Percentiles rank a stretch among this genome's conserved stretches.
Evolutionary conservation across 2,329 filamentous ascomycete genomes (phyloP).

Genomic region (Thelonectria olida): DNA sequence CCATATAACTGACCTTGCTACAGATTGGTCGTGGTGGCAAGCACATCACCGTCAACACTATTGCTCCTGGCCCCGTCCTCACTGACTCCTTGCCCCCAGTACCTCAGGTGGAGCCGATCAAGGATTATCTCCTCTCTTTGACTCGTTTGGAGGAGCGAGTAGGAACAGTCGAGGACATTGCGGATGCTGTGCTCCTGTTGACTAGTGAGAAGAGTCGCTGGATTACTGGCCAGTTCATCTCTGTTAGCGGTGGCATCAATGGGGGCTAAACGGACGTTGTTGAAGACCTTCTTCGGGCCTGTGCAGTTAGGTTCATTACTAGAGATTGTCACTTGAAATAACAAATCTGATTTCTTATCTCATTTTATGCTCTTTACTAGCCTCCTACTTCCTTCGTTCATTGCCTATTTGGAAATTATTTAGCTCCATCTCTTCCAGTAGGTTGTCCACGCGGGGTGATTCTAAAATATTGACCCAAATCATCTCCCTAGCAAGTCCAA

Average conservation of each 20-base stretch:
- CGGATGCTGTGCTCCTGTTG: constrained; percentile 21
- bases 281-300: too few species aligned
- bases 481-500: not conserved
- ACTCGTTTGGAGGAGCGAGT: constrained; percentile 41
- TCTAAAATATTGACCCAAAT: not conserved
- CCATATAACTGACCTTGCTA: not conserved
- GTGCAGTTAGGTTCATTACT: too few species aligned
- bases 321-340: too few species aligned
- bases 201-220: constrained; percentile 28
- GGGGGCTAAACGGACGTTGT: not conserved
- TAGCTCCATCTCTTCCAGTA: not conserved
- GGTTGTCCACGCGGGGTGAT: not conserved
- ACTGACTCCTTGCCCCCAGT: constrained; percentile 41
- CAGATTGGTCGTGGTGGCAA: constrained; percentile 25
- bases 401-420: not conserved
- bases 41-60: constrained; percentile 48
- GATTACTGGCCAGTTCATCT: constrained; percentile 32
- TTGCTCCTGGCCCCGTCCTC: constrained; percentile 47
- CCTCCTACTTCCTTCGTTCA: not conserved
- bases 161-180: constrained; percentile 14
- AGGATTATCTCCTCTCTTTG: constrained; percentile 30
- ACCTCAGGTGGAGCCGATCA: constrained; percentile 12
- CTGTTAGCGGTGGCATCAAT: constrained; percentile 27
- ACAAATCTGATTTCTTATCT: not conserved
- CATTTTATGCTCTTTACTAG: not conserved